Base-by-base conservation (phyloP, 2,329 filamentous ascomycete species). In the Aspergillus ochraceoroseus region DNA sequence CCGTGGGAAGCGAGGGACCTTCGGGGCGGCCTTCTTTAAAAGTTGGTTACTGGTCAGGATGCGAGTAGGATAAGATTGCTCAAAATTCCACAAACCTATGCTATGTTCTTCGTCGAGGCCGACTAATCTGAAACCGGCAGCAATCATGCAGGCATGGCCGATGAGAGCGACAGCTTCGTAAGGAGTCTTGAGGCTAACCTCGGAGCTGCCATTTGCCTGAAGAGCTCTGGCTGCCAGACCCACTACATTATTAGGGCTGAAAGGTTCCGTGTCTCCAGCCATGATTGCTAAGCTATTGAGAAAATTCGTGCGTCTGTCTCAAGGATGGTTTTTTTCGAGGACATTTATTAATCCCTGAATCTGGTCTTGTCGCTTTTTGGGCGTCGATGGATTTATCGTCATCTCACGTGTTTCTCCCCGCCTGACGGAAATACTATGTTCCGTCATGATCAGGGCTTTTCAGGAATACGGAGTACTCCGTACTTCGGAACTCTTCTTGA, bases 151-250 rank as follows among this genome's bases (percentile, higher is more conserved):
- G 3, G 87, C 84, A 64, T 98, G 90, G 13, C 82, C 73, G 48
- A 94, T 82, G 15, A 96, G 76, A 11, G 87, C 87, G 46, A 95
- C 72, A 32, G 84, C 87, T 67, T 96, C 89, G 61, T 84, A 87
- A 0, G 83, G 46, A 46, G 63, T 64, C 34, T 65, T 64, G 46
- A 72, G 52, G 33, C 46, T 58, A 15, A 48, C 49, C 32, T 57
- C 53, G 15, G 44, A 47, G 25, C 53, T 53, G 19, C 43, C 50
- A 42, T 58, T 54, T 15, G 50, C 44, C 13, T 53, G 49, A 13
- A 68, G 48, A 46, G 62, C 59, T 43, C 46, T 49, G 14, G 54
- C 53, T 4, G 59, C 63, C 19, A 65, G 46, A 5, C 53, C 52
- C 23, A 67, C 41, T 26, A 68, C 50, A 35, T 57, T 51, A 23